Percentiles rank a stretch among this genome's conserved stretches.
Conservation (phyloP, 306 rosid species). For the Sicyos baderoa region DNA sequence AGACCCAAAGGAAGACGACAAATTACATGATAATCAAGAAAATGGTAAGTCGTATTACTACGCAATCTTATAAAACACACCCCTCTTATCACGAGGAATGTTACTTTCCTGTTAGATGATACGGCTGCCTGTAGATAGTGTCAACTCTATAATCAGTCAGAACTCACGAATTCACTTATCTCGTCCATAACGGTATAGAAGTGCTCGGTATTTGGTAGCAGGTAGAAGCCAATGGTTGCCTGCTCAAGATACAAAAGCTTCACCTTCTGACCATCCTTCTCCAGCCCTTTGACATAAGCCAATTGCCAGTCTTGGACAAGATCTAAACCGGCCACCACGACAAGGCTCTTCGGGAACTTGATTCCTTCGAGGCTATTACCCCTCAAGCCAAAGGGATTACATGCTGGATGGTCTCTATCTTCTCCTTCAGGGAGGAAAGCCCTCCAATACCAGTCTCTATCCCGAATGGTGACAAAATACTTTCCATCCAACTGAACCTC, state of each 20-base stretch:
- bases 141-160: background rate
- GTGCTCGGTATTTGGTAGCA: background rate
- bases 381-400: background rate
- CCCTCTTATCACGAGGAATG: background rate
- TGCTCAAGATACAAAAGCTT: background rate
- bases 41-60: background rate
- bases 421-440: background rate
- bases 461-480: background rate
- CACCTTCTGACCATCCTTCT: background rate
- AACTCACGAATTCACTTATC: background rate
- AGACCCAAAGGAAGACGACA: background rate
- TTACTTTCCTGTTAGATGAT: background rate
- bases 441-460: background rate
- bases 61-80: background rate
- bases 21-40: background rate
- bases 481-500: background rate
- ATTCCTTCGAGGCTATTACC: background rate
- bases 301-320: background rate
- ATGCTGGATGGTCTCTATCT: background rate
- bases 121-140: background rate
- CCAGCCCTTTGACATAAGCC: background rate
- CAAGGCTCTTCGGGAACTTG: background rate
- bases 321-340: background rate
- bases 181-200: background rate
- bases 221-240: background rate